Conservation (phyloP, 208 protist species). For the Lotmaria passim region DNA sequence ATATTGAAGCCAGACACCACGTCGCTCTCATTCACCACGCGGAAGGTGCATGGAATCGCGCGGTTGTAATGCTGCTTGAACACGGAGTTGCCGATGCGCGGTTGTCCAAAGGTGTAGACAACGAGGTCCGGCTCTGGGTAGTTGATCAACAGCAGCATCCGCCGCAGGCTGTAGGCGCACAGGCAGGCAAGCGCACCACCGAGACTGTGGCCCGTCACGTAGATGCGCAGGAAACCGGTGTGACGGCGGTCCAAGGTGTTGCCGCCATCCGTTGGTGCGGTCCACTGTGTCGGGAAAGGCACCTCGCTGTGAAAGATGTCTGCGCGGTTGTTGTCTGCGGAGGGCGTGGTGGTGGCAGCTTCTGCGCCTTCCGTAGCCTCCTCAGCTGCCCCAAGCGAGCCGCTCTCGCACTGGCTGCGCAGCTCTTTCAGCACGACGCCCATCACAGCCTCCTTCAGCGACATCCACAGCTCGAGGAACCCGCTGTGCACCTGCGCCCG, state of each 20-base stretch:
- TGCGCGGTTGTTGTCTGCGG: background rate
- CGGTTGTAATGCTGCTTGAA: slow-evolving; percentile 82
- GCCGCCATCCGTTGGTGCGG: background rate
- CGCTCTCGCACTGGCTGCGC: slow-evolving; percentile 10
- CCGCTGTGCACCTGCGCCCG: slow-evolving; percentile 75
- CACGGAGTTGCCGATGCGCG: slow-evolving; percentile 68
- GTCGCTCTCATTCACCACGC: slow-evolving; percentile 89
- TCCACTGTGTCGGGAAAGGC: slow-evolving; percentile 24
- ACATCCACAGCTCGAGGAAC: slow-evolving; percentile 83
- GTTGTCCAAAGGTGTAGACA: slow-evolving; percentile 88
- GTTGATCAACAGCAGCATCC: slow-evolving; percentile 50
- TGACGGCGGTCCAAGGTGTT: background rate
- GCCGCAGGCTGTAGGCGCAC: slow-evolving; percentile 77
- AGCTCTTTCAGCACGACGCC: slow-evolving; percentile 55
- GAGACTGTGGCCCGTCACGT: slow-evolving; percentile 84
- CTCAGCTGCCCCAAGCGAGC: no score
- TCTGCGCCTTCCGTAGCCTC: background rate
- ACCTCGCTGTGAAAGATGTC: slow-evolving; percentile 2
- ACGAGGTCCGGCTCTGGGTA: slow-evolving; percentile 66
- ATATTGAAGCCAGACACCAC: slow-evolving; percentile 68
- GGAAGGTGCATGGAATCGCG: slow-evolving; percentile 74
- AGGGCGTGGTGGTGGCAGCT: background rate
- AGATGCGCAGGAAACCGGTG: slow-evolving; percentile 41
- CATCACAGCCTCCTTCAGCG: slow-evolving; percentile 68
- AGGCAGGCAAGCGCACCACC: slow-evolving; percentile 79